A percentile compares a stretch with the other conserved stretches of the same genome.
These are phyloP conservation scores for Hanseniaspora gamundiae DNA, from an alignment of 1,139 yeast species.

Conservation along the genomic window DNA sequence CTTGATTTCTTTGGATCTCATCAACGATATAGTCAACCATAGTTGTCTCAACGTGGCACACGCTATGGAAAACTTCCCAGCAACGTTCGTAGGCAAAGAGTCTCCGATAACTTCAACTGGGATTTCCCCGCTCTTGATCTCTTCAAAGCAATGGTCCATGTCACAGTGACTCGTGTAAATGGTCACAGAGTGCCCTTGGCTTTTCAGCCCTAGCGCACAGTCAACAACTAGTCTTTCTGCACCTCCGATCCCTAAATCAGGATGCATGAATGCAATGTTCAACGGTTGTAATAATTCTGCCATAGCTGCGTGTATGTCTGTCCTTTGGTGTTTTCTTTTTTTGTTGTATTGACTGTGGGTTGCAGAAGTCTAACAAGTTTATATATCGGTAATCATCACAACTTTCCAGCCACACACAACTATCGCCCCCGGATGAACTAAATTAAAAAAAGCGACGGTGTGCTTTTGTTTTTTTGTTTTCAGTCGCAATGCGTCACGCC, in stretches of 20 bases:
- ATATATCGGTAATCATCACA: too few relatives aligned
- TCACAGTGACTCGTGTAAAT: slow-evolving; percentile 89
- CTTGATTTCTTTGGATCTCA: slow-evolving; percentile 35
- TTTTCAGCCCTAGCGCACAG: slow-evolving; percentile 80
- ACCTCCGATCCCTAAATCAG: slow-evolving; percentile 94
- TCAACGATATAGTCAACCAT: slow-evolving; percentile 42
- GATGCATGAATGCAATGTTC: slow-evolving; percentile 80
- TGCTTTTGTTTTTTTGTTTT: too few relatives aligned
- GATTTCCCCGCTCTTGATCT: slow-evolving; percentile 46
- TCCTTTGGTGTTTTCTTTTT: slow-evolving; percentile 20
- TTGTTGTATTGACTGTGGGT: not conserved
- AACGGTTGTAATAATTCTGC: slow-evolving; percentile 21
- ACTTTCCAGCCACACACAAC: too few relatives aligned
- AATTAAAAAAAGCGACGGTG: too few relatives aligned
- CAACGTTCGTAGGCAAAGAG: slow-evolving; percentile 55
- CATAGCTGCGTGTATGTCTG: slow-evolving; percentile 89
- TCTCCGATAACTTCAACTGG: slow-evolving; percentile 72
- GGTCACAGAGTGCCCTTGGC: slow-evolving; percentile 49
- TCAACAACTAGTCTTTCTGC: slow-evolving; percentile 94
- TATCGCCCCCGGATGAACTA: too few relatives aligned
- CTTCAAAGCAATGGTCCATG: slow-evolving; percentile 77
- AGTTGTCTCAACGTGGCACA: slow-evolving; percentile 81
- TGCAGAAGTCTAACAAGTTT: too few relatives aligned
- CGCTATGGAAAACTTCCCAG: slow-evolving; percentile 60
- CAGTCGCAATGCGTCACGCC: too few relatives aligned